Evolutionary conservation across 768 basidiomycete species (phyloP).

Genomic region (Amanita subjunquillea): DNA sequence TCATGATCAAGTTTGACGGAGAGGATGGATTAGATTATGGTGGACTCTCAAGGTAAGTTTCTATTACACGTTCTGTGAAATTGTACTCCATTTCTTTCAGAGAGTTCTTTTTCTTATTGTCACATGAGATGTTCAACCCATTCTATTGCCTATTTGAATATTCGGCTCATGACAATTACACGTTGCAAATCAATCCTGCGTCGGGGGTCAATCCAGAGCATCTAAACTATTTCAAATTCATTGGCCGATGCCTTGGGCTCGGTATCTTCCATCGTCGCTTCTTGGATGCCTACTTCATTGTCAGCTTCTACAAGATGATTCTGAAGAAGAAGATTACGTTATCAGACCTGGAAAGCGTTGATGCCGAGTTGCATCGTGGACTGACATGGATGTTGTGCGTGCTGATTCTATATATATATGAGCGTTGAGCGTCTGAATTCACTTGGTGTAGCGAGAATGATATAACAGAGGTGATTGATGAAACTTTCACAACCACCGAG

Average conservation of each 20-base stretch:
- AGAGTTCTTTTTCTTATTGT: slow-evolving; percentile 99
- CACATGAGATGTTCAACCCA: slow-evolving; percentile 99
- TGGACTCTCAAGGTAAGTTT: slow-evolving; percentile 80
- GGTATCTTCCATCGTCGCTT: slow-evolving; percentile 99
- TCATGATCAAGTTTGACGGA: slow-evolving; percentile 99
- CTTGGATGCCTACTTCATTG: slow-evolving; percentile 98
- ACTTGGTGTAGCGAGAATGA: slow-evolving; percentile 74
- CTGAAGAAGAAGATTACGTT: slow-evolving; percentile 94
- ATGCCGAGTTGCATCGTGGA: slow-evolving; percentile 88
- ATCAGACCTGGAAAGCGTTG: slow-evolving; percentile 92
- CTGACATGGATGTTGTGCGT: slow-evolving; percentile 98
- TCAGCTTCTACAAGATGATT: slow-evolving; percentile 99
- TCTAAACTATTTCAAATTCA: slow-evolving; percentile 99
- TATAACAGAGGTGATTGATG: slow-evolving; percentile 95
- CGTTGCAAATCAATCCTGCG: slow-evolving; percentile 97
- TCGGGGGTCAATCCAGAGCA: slow-evolving; percentile 99
- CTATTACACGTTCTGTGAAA: not conserved
- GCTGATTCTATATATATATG: not conserved
- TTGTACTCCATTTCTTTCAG: slow-evolving; percentile 27
- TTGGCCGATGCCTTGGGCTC: slow-evolving; percentile 88
- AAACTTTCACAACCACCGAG: slow-evolving; percentile 94
- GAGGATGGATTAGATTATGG: slow-evolving; percentile 99
- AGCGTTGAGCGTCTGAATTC: not conserved
- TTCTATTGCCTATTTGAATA: slow-evolving; percentile 99
- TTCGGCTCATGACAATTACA: slow-evolving; percentile 99